Evolutionary conservation across 1,284 basidiomycete genomes (phyloP), one percentile per base, ranked within the genome.

Genomic region (Ceratobasidium sp.): DNA sequence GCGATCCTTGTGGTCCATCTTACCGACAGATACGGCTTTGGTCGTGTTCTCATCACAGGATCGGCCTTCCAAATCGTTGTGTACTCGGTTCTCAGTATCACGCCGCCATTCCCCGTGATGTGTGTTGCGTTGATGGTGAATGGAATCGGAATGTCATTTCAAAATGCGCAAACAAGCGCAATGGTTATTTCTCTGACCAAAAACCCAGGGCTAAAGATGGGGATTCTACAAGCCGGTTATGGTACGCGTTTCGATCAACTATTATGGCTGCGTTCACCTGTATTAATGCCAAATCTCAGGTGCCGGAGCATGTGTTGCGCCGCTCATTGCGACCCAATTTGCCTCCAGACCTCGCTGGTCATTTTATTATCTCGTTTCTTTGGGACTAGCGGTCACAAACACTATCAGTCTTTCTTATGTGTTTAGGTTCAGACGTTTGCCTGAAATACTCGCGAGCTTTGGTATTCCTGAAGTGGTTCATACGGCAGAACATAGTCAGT

Each of bases 401-500:
- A 73, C 75, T 4, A 18, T 75, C 9, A 9, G 73, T 26, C 74
- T 82, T 3, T 39, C 79, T n/a, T 32, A 76, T 14, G 78, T 81
- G 8, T 83, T 82, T 77, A 74, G 76, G n/a, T 67, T 79, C 10
- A 77, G 79, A 55, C 79, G 79, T 2, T 81, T 69, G 21, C 64
- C 64, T 14, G 60, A 69, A 39, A 32, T 67, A 21, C 45, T 73
- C 26, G 65, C 57, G 23, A 52, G 57, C 34, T 67, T 70, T 62
- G 72, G 72, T 12, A 52, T 52, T 73, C 72, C 59, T 23, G 57
- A 71, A 39, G 65, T 69, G 2, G 53, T 69, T 12, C 65, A 69
- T 46, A 69, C 62, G 2, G 55, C 48, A n/a, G 53, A 74, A n/a
- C 39, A 30, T 26, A 53, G 43, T 30, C 45, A n/a, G 16, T 43